Conservation (phyloP, 805 yeast species). For the Debaryomyces prosopidis region DNA sequence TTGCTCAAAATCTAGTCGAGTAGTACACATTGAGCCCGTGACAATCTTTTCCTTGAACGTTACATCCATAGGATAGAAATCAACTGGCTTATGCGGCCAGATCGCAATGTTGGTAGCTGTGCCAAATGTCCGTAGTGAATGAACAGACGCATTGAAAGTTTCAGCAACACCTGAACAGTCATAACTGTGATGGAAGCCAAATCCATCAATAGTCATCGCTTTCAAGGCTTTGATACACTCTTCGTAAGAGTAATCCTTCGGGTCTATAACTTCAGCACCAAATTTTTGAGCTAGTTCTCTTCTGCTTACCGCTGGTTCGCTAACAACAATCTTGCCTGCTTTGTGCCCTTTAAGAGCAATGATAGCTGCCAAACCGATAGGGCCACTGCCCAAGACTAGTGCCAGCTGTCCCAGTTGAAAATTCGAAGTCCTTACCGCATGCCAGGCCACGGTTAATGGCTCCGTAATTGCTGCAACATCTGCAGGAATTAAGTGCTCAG, state of each 20-base stretch:
- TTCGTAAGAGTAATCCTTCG: constrained; percentile 2
- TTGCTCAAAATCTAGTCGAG: constrained; percentile 53
- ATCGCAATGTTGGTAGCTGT: constrained; percentile 61
- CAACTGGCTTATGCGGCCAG: constrained; percentile 48
- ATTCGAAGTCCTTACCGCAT: constrained; percentile 49
- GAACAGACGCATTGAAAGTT: constrained; percentile 52
- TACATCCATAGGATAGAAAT: constrained; percentile 53
- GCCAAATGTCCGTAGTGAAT: constrained; percentile 52
- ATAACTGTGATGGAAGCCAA: constrained; percentile 49
- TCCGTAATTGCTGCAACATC: constrained; percentile 55
- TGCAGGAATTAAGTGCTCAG: constrained; percentile 36
- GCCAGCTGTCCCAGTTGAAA: constrained; percentile 47
- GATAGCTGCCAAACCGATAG: constrained; percentile 60
- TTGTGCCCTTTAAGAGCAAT: constrained; percentile 51
- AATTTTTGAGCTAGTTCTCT: constrained; percentile 54
- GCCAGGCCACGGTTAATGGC: constrained; percentile 64
- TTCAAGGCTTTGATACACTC: constrained; percentile 33
- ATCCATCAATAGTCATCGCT: constrained; percentile 33
- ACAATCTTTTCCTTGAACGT: constrained; percentile 53
- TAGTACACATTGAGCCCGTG: constrained; percentile 63
- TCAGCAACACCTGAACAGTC: constrained; percentile 59
- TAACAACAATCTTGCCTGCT: constrained; percentile 43
- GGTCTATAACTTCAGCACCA: constrained; percentile 38
- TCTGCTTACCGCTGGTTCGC: constrained; percentile 56
- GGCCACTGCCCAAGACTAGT: constrained; percentile 61